Evolutionary conservation across 1,139 yeast species (phyloP), one percentile per base, ranked within the genome.

Genomic region (Debaryomyces fabryi): DNA sequence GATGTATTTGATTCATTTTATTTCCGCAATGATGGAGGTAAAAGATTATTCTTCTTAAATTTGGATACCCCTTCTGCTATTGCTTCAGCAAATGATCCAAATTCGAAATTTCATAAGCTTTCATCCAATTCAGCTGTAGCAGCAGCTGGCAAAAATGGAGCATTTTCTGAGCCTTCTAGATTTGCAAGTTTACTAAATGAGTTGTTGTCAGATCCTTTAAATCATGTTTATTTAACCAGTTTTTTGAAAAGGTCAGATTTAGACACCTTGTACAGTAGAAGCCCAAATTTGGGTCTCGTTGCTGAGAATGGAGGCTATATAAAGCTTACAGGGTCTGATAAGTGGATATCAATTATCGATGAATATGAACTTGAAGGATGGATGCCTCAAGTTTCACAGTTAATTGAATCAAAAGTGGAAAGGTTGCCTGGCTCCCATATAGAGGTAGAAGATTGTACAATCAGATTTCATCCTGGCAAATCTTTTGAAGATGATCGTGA

Each of bases 291-390:
- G 32, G 98, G 98, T 0, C 72, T 92, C 45, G 83, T 92, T 55
- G 96, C 97, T 0, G 98, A 92, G 65, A 85, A 87, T 62, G 98
- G 98, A 34, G 96, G 91, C 2, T 85, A 74, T 55, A 79, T 87
- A 27, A 83, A 80, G 59, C 60, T 86, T 23, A 76, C 82, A 27
- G 78, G 78, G 2, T 65, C 74, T 9, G 72, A 74, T 24, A 69
- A 72, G 13, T 92, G 97, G 97, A 68, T 81, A 32, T 76, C 88
- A 2, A 71, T 88, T 39, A 81, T 81, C 20, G 82, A 83, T 48
- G 78, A 78, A 49, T 63, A 65, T 2, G 81, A 79, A 48, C 68
- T 77, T 53, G 64, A 71, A 32, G 65, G 68, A 8, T 89, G 96
- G 89, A 82, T 86, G 66, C 76, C 79, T 1, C 78, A 80, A 45